Percentiles rank a stretch among this genome's conserved stretches.
phyloP scores from a whole-genome alignment of 2,329 filamentous ascomycete genomes.

The Kalmusia sp. region DNA sequence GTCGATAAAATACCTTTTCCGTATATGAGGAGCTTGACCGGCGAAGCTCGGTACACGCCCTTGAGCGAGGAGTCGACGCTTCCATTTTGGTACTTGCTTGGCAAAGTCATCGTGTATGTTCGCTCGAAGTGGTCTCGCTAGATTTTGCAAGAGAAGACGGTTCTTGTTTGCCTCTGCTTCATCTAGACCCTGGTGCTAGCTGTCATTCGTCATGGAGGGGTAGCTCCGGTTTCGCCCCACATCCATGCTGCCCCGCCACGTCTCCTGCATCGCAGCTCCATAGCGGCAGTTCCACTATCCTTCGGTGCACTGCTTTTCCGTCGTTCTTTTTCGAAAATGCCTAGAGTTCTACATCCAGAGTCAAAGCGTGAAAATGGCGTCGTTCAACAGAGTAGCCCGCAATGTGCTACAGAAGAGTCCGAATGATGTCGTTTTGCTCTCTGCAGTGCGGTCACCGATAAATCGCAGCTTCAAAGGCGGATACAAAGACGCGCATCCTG shows the following conservation, averaged over 20 bases:
- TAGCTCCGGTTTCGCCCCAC: constrained; percentile 38
- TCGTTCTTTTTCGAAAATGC: constrained; percentile 11
- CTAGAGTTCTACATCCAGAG: constrained; percentile 2
- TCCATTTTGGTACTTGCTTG: constrained; percentile 43
- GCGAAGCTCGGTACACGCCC: constrained; percentile 45
- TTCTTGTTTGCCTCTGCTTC: constrained; percentile 7
- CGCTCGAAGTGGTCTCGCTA: neutral
- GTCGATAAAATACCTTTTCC: constrained; percentile 40
- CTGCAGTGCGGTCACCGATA: constrained; percentile 85
- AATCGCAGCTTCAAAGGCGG: constrained; percentile 88
- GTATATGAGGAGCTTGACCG: constrained; percentile 48
- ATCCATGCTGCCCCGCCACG: constrained; percentile 39
- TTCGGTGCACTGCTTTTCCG: constrained; percentile 3
- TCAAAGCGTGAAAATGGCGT: constrained; percentile 27
- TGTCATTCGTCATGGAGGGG: constrained; percentile 38
- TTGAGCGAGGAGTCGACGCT: constrained; percentile 41
- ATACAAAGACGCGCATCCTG: constrained; percentile 90
- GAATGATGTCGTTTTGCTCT: constrained; percentile 94
- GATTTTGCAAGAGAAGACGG: neutral
- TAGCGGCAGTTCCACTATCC: constrained; percentile 30
- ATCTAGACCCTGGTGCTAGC: constrained; percentile 1
- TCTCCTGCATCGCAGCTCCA: constrained; percentile 17
- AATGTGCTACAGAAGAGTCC: constrained; percentile 84
- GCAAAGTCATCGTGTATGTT: constrained; percentile 35
- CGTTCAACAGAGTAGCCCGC: constrained; percentile 37